Base-by-base conservation (phyloP, 257 asterid species). In the Striga asiatica region DNA sequence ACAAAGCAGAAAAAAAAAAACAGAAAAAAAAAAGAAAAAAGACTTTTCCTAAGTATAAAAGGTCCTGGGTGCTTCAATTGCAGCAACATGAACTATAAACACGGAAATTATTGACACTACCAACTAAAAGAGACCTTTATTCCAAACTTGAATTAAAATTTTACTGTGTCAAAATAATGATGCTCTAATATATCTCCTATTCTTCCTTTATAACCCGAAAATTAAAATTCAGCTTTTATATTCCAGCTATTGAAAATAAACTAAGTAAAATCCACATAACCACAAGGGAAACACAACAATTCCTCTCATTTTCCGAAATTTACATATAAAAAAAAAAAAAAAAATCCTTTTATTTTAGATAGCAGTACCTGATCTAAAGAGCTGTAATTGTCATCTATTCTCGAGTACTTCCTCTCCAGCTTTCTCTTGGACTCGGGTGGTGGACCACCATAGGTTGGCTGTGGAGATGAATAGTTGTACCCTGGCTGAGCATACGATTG, bases 341-440 rank as follows among this genome's bases (percentile, higher is more conserved):
- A 13, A 38, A 34, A 45, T 45, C 57, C 29, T 24, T 32, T n/a
- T n/a, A n/a, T n/a, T n/a, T n/a, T n/a, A 60, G 56, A 68, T 6
- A 46, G 24, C 9, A 53, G 18, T 58, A 89, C 98, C 94, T 91
- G 93, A 16, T 80, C 96, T 61, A 91, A 49, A 55, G 75, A 76
- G 72, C n/a, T 54, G 76, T 75, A 91, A 59, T 84, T 72, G 69
- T 91, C 98, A 60, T 91, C 92, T 35, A 91, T 91, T 78, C 73
- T 84, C 2, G 98, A 80, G 61, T 18, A 91, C 67, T 87, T 91
- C 77, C 88, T 84, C 74, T 82, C 96, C 67, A 82, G 39, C 51
- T 64, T 75, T 67, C 70, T 81, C 72, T 60, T 72, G 19, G 91
- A 42, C 61, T 77, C 79, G 1, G 82, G 79, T 11, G 85, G 75